Evolutionary conservation across 129 eudicot genomes (phyloP).

Genomic region (Calendula officinalis): DNA sequence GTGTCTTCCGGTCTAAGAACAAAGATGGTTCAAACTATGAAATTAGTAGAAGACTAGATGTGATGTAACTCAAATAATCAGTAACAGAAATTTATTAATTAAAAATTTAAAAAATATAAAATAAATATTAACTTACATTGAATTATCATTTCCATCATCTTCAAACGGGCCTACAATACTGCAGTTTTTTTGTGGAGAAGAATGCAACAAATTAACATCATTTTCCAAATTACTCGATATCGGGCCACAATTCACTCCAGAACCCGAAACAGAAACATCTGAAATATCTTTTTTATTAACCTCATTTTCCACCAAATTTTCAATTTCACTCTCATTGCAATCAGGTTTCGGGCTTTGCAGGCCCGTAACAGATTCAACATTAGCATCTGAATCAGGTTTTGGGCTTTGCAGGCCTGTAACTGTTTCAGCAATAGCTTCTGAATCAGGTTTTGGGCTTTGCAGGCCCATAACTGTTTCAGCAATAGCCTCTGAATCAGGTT

Average conservation of each 20-base stretch:
- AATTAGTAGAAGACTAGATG: slow-evolving; percentile 6
- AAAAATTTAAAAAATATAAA: background rate
- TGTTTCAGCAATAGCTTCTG: slow-evolving; percentile 20
- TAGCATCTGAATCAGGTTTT: slow-evolving; percentile 24
- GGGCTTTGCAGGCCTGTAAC: slow-evolving; percentile 27
- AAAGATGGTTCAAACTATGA: slow-evolving; percentile 14
- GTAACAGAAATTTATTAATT: background rate
- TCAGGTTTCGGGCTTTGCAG: slow-evolving; percentile 28
- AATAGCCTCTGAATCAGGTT: slow-evolving; percentile 10
- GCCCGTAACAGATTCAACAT: slow-evolving; percentile 19
- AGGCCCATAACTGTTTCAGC: slow-evolving; percentile 3
- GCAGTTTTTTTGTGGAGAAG: slow-evolving; percentile 34
- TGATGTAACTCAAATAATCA: slow-evolving; percentile 3
- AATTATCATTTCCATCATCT: slow-evolving; percentile 32
- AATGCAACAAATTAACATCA: slow-evolving; percentile 22
- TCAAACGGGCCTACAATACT: slow-evolving; percentile 24
- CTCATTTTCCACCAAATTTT: slow-evolving; percentile 19
- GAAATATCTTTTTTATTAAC: slow-evolving; percentile 32
- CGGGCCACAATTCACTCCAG: slow-evolving; percentile 29
- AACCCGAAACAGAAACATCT: slow-evolving; percentile 13
- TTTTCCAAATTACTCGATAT: slow-evolving; percentile 27
- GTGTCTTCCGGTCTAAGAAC: slow-evolving; percentile 42
- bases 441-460: slow-evolving; percentile 23
- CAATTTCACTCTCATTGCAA: slow-evolving; percentile 33
- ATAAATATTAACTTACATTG: slow-evolving; percentile 45